These are phyloP conservation scores for Pseudozyma tsukubaensis DNA, from an alignment of 1,284 basidiomycete genomes.

Conservation along the genomic window DNA sequence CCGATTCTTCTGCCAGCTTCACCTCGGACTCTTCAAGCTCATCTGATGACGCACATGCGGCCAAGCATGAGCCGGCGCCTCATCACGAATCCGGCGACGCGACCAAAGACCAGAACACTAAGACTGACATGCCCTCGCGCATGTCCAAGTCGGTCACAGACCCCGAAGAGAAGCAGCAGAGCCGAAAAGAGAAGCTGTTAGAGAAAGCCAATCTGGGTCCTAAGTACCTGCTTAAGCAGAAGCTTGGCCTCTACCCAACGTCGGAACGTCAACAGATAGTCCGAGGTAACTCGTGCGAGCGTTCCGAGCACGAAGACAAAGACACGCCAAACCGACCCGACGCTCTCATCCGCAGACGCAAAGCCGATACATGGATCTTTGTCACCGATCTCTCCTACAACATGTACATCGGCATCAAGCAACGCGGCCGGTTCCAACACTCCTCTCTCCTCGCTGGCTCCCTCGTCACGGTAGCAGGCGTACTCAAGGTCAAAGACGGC, in stretches of 20 bases:
- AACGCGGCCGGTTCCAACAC: constrained; percentile 54
- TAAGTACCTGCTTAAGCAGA: constrained; percentile 47
- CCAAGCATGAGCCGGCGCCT: neutral
- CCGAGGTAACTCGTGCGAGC: constrained; percentile 13
- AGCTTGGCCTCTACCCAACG: constrained; percentile 40
- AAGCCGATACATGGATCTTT: constrained; percentile 52
- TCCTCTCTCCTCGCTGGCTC: constrained; percentile 51
- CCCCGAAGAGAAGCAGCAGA: constrained; percentile 44
- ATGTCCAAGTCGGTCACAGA: neutral
- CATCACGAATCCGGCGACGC: neutral
- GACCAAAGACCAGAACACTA: neutral
- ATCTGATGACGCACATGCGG: neutral
- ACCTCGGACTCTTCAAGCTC: constrained; percentile 27
- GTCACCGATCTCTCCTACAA: constrained; percentile 49
- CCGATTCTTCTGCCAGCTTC: constrained; percentile 30
- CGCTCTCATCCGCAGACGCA: constrained; percentile 36
- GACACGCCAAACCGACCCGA: constrained; percentile 11
- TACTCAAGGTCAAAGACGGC: constrained; percentile 53
- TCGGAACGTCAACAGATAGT: constrained; percentile 41
- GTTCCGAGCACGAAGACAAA: neutral
- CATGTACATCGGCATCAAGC: constrained; percentile 57
- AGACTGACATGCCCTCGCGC: neutral
- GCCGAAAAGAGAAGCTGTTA: constrained; percentile 33
- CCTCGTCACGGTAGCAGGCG: constrained; percentile 49
- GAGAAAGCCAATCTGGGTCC: constrained; percentile 46